Conservation (phyloP, 2,329 filamentous ascomycete genomes). For the Talaromyces sp. region DNA sequence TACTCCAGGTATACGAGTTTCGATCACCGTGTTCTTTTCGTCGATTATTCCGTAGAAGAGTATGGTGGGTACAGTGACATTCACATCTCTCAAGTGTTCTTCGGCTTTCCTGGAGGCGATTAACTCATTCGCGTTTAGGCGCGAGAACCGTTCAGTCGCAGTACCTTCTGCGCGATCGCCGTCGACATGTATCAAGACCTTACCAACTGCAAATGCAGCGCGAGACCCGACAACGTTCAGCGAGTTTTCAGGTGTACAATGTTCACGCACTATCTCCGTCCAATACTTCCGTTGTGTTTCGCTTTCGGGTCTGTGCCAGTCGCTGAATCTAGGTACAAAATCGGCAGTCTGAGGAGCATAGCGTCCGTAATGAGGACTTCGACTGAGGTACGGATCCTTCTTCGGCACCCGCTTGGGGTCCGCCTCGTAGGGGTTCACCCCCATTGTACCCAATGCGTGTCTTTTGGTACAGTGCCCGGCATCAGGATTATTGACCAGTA, state of each 20-base stretch:
- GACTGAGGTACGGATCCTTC: conserved; percentile 34
- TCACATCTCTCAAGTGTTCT: conserved; percentile 31
- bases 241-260: conserved; percentile 32
- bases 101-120: conserved; percentile 35
- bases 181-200: conserved; percentile 38
- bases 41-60: conserved; percentile 38
- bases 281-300: conserved; percentile 29
- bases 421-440: conserved; percentile 35
- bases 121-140: conserved; percentile 38
- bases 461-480: conserved; percentile 4
- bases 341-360: conserved; percentile 33
- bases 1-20: conserved; percentile 40
- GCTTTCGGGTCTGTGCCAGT: conserved; percentile 32
- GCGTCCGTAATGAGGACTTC: conserved; percentile 34
- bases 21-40: conserved; percentile 39
- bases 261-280: conserved; percentile 32
- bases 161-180: conserved; percentile 25
- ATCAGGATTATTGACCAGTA: conserved; percentile 7
- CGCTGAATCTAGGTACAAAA: conserved; percentile 33
- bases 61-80: conserved; percentile 34
- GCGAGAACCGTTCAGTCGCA: conserved; percentile 31
- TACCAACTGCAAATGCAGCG: conserved; percentile 36
- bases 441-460: conserved; percentile 14
- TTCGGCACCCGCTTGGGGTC: conserved; percentile 29
- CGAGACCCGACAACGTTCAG: conserved; percentile 30